These are phyloP conservation scores for Jaminaea rosea DNA, from an alignment of 1,284 basidiomycete species.

Conservation along the genomic window DNA sequence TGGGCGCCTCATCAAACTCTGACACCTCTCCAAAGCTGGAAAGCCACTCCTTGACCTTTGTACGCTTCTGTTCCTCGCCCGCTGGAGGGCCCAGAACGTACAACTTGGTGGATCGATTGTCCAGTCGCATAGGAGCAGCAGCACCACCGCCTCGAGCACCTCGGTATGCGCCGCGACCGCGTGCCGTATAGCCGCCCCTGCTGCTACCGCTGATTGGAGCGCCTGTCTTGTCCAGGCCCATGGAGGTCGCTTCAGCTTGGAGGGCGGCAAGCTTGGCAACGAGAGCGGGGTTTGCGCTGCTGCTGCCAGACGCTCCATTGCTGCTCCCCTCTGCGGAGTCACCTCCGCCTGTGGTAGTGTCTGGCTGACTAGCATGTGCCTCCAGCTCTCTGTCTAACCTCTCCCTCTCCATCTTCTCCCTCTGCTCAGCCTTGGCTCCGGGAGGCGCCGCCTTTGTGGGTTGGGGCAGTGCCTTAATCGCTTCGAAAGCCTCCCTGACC, in stretches of 20 bases:
- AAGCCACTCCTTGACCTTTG: conserved; percentile 69
- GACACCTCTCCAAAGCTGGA: conserved; percentile 53
- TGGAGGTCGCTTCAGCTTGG: too few relatives aligned
- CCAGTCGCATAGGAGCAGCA: conserved; percentile 63
- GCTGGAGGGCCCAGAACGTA: conserved; percentile 60
- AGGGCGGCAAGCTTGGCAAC: too few relatives aligned
- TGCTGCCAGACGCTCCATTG: too few relatives aligned
- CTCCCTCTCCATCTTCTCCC: conserved; percentile 65
- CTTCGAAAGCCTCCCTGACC: conserved; percentile 40
- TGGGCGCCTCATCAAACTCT: not conserved
- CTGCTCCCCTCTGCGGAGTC: too few relatives aligned
- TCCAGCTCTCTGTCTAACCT: conserved; percentile 56
- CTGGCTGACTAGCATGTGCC: too few relatives aligned
- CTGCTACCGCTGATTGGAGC: too few relatives aligned
- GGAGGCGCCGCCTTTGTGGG: too few relatives aligned
- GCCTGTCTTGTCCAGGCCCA: too few relatives aligned
- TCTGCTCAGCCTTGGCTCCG: conserved; percentile 57
- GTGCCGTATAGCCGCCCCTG: conserved; percentile 42
- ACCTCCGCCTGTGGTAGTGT: too few relatives aligned
- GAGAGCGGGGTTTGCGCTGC: too few relatives aligned
- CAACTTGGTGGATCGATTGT: conserved; percentile 77
- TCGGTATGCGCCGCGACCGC: conserved; percentile 54
- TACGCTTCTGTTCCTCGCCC: conserved; percentile 52
- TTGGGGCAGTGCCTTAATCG: conserved; percentile 42
- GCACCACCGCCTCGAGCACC: conserved; percentile 49